These are phyloP conservation scores for Trichoderma cornu-damae DNA, from an alignment of 2,329 filamentous ascomycete genomes.

Conservation along the genomic window DNA sequence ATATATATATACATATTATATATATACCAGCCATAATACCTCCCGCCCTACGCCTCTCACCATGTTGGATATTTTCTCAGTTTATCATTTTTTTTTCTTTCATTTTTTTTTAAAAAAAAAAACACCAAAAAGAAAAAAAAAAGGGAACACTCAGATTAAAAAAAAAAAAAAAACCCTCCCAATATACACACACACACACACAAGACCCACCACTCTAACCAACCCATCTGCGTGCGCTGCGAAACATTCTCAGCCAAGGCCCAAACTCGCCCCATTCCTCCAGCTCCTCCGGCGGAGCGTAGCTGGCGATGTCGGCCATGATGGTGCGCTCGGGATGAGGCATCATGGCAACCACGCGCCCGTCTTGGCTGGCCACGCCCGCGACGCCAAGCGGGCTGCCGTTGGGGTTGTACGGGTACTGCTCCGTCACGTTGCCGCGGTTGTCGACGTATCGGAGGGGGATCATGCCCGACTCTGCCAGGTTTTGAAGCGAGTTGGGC, in stretches of 20 bases:
- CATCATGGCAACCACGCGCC: slow-evolving; percentile 83
- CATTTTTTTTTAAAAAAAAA: no score
- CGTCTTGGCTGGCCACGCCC: slow-evolving; percentile 70
- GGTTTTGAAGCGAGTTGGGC: slow-evolving; percentile 45
- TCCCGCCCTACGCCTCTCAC: slow-evolving; percentile 12
- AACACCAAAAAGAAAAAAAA: not conserved
- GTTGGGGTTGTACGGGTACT: slow-evolving; percentile 84
- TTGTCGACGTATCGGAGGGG: slow-evolving; percentile 85
- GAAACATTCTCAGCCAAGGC: slow-evolving; percentile 82
- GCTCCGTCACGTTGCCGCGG: slow-evolving; percentile 63
- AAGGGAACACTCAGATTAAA: no score
- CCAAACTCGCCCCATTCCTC: slow-evolving; percentile 74
- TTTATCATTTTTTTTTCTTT: slow-evolving; percentile 10
- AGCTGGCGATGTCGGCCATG: slow-evolving; percentile 72
- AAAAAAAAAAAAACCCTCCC: no score
- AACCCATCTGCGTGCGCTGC: slow-evolving; percentile 83
- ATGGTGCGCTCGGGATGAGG: slow-evolving; percentile 90
- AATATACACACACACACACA: not conserved
- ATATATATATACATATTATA: no score
- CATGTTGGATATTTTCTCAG: slow-evolving; percentile 12
- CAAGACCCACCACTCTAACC: slow-evolving; percentile 40
- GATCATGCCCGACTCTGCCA: slow-evolving; percentile 64
- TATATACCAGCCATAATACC: slow-evolving; percentile 2
- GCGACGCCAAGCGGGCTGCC: slow-evolving; percentile 78
- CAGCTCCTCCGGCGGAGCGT: slow-evolving; percentile 53